These are phyloP conservation scores for Agaricus subrufescens DNA, from an alignment of 768 basidiomycete genomes.

Conservation along the genomic window DNA sequence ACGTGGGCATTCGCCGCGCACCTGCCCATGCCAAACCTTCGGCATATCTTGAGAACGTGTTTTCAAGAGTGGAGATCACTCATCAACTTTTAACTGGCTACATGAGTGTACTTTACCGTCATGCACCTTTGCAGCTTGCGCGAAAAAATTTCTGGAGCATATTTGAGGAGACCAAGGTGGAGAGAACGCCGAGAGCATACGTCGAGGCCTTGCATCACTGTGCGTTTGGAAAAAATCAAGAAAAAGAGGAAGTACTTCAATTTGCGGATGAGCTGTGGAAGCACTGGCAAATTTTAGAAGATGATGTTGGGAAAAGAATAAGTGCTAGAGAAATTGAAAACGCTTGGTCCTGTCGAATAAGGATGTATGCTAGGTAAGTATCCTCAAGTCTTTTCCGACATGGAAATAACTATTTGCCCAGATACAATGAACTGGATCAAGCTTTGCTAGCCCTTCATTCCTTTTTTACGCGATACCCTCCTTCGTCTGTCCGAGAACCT, in stretches of 20 bases:
- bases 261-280: conserved; percentile 66
- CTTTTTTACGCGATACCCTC: conserved; percentile 66
- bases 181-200: conserved; percentile 50
- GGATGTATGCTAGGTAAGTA: conserved; percentile 57
- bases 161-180: conserved; percentile 38
- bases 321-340: conserved; percentile 58
- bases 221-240: conserved; percentile 36
- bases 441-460: conserved; percentile 53
- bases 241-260: conserved; percentile 40
- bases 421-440: conserved; percentile 43
- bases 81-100: conserved; percentile 75
- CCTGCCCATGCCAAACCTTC: not conserved
- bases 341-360: conserved; percentile 65
- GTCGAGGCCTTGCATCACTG: conserved; percentile 70
- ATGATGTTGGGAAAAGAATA: conserved; percentile 23
- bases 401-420: conserved; percentile 17
- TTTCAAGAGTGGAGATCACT: conserved; percentile 53
- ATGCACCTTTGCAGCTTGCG: conserved; percentile 42
- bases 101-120: conserved; percentile 67
- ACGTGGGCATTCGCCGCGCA: conserved; percentile 2
- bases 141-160: conserved; percentile 46
- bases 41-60: conserved; percentile 28
- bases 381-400: conserved; percentile 1
- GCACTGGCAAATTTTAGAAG: conserved; percentile 53
- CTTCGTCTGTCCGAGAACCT: conserved; percentile 39